Conservation (phyloP, 2,329 filamentous ascomycete species). For the Proliferodiscus dingleyae region DNA sequence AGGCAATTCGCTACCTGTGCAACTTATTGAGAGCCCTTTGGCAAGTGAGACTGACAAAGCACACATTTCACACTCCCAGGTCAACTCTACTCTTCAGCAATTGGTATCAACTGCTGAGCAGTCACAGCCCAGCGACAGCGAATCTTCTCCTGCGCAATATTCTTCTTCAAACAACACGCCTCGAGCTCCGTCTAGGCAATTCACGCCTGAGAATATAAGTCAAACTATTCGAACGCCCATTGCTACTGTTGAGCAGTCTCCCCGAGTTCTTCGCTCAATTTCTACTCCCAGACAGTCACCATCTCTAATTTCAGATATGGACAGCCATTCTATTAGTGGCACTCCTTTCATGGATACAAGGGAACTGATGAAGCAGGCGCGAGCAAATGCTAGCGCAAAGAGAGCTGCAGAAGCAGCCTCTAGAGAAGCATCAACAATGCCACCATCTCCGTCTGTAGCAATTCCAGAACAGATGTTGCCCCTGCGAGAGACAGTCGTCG, state of each 20-base stretch:
- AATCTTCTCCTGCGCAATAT: not conserved
- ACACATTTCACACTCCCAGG: not conserved
- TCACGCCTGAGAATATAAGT: not conserved
- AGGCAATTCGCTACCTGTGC: slow-evolving; percentile 6
- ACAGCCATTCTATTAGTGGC: not conserved
- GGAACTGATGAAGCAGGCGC: slow-evolving; percentile 2
- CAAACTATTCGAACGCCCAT: slow-evolving; percentile 3
- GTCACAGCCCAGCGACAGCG: not conserved
- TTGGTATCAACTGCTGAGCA: not conserved
- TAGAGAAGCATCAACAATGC: slow-evolving; percentile 10
- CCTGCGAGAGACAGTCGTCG: slow-evolving; percentile 6
- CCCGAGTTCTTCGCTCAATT: not conserved
- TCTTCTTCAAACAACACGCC: not conserved
- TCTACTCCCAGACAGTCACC: not conserved
- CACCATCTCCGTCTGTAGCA: slow-evolving; percentile 10
- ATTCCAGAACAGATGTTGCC: slow-evolving; percentile 7
- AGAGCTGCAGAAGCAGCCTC: slow-evolving; percentile 8
- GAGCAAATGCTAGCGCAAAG: slow-evolving; percentile 3
- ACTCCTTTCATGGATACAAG: slow-evolving; percentile 2
- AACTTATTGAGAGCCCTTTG: not conserved
- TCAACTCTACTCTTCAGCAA: not conserved
- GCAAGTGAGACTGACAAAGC: not conserved
- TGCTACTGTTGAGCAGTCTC: slow-evolving; percentile 12
- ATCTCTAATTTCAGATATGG: slow-evolving; percentile 4
- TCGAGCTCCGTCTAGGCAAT: not conserved